phyloP scores from a whole-genome alignment of 2,329 filamentous ascomycete genomes.

The Pseudonectria buxi region DNA sequence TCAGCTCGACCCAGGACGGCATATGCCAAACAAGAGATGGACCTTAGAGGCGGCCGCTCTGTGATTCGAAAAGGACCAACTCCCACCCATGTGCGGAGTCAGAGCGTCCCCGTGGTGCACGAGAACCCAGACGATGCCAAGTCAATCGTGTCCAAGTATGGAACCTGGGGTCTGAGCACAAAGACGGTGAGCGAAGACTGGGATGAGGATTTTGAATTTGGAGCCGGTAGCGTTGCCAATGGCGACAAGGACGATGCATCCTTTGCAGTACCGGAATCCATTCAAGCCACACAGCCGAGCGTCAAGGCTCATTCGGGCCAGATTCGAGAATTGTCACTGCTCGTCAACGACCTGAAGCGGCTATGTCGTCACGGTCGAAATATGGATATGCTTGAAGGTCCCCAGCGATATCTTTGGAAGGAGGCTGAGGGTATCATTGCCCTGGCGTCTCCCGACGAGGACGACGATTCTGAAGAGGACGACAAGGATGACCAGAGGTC shows the following conservation, averaged over 20 bases:
- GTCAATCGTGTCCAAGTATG: slow-evolving; percentile 60
- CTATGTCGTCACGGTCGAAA: slow-evolving; percentile 63
- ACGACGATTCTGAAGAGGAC: slow-evolving; percentile 35
- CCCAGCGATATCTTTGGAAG: slow-evolving; percentile 59
- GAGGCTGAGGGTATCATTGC: slow-evolving; percentile 85
- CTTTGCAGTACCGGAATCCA: slow-evolving; percentile 59
- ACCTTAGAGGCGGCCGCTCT: slow-evolving; percentile 62
- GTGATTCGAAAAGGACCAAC: slow-evolving; percentile 61
- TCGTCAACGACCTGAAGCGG: slow-evolving; percentile 78
- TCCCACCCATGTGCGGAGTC: slow-evolving; percentile 67
- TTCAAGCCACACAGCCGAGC: slow-evolving; percentile 74
- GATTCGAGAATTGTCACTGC: slow-evolving; percentile 69
- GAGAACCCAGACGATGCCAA: slow-evolving; percentile 52
- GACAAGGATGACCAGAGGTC: slow-evolving; percentile 30
- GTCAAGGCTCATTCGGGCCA: slow-evolving; percentile 80
- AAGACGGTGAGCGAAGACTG: slow-evolving; percentile 80
- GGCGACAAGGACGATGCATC: slow-evolving; percentile 28
- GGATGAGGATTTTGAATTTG: slow-evolving; percentile 85
- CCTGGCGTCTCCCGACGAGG: slow-evolving; percentile 64
- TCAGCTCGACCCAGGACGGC: slow-evolving; percentile 66
- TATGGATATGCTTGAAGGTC: slow-evolving; percentile 57
- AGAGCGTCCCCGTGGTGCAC: slow-evolving; percentile 69
- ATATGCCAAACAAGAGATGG: slow-evolving; percentile 67
- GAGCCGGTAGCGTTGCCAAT: slow-evolving; percentile 35
- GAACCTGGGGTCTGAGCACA: slow-evolving; percentile 73